phyloP scores from a whole-genome alignment of 305 asterid genomes.

The Rubia peregrina region DNA sequence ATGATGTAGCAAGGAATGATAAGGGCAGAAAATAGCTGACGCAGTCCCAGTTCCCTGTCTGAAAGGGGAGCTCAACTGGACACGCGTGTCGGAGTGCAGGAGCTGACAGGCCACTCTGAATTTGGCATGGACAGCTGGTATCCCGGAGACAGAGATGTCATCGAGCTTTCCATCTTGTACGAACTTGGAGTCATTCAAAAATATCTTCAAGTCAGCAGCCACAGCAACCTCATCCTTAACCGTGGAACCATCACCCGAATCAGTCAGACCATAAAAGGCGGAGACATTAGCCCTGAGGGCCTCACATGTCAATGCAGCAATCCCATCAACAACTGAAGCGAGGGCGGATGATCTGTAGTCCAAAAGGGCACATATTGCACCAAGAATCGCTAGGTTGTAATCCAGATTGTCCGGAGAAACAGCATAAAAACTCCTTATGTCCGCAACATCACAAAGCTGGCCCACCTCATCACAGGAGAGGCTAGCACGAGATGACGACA shows the following conservation, averaged over 20 bases:
- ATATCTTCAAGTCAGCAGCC: constrained; percentile 64
- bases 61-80: constrained; percentile 65
- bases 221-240: constrained; percentile 79
- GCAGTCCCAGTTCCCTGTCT: constrained; percentile 30
- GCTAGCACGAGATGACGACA: constrained; percentile 27
- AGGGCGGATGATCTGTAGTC: constrained; percentile 48
- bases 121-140: constrained; percentile 61
- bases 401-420: constrained; percentile 18
- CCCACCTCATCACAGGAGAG: constrained; percentile 14
- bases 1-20: constrained; percentile 40
- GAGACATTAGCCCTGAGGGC: constrained; percentile 53
- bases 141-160: constrained; percentile 40
- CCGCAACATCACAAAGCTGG: constrained; percentile 36
- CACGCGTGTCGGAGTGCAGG: constrained; percentile 57
- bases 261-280: constrained; percentile 48
- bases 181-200: constrained; percentile 66
- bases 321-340: constrained; percentile 43
- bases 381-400: constrained; percentile 39
- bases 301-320: constrained; percentile 76
- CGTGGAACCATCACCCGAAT: constrained; percentile 87
- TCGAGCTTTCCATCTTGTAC: constrained; percentile 28
- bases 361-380: constrained; percentile 50
- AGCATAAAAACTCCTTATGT: constrained; percentile 19
- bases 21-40: constrained; percentile 40
- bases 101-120: constrained; percentile 50